phyloP scores from a whole-genome alignment of 140 eudicot species.

The Senecio squalidus region DNA sequence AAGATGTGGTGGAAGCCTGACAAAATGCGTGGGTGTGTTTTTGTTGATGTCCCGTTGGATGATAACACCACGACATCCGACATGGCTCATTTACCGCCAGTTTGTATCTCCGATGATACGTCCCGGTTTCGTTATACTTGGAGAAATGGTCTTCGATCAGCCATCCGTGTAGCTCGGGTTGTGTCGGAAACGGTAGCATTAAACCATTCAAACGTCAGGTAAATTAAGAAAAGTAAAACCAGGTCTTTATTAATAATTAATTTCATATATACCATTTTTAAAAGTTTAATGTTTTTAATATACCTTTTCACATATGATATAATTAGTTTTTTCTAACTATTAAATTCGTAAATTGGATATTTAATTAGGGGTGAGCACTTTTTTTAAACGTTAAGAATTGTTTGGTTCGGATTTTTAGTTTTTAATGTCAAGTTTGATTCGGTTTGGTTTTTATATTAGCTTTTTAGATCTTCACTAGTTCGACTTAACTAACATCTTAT shows the following conservation, averaged over 20 bases:
- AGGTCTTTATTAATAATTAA: background rate
- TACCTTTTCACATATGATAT: no score
- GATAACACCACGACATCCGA: constrained; percentile 4
- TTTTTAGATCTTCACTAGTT: no score
- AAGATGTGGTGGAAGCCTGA: constrained; percentile 82
- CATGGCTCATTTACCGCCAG: constrained; percentile 41
- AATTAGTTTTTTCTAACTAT: no score
- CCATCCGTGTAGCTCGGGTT: constrained; percentile 77
- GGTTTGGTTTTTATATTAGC: no score
- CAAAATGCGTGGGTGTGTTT: constrained; percentile 67
- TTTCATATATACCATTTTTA: no score
- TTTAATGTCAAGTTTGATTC: no score
- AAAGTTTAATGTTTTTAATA: no score
- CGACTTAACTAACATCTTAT: no score
- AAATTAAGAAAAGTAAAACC: background rate
- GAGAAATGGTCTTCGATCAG: constrained; percentile 62
- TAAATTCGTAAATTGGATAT: no score
- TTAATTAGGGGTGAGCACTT: no score
- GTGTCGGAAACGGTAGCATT: constrained; percentile 69
- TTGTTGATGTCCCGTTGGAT: constrained; percentile 40
- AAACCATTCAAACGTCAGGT: constrained; percentile 54
- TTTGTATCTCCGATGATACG: constrained; percentile 59
- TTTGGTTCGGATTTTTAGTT: no score
- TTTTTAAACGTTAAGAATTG: no score
- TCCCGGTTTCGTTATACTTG: constrained; percentile 58